Base-by-base conservation (phyloP, 129 eudicot genomes). In the Pittosporum tobira region DNA sequence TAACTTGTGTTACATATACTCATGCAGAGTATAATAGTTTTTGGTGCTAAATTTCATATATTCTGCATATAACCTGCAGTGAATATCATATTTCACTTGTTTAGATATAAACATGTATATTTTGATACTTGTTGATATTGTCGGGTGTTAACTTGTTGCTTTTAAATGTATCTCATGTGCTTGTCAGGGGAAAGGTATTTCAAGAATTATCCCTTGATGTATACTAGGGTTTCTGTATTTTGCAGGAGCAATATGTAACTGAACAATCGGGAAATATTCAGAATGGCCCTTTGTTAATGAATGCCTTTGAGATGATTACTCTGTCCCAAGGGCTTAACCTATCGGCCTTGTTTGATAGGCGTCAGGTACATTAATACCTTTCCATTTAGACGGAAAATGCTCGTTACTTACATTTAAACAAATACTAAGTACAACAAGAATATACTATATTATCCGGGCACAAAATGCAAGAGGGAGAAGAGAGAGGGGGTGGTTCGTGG, bases 291-390 rank as follows among this genome's bases (percentile, higher is more conserved):
- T 62, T 87, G 58, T 75, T 84, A 36, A 93, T 93, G 99, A 93
- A 93, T 69, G 99, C 96, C 16, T 93, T 93, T 87, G 99, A 93
- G 82, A 93, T 93, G 99, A 93, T 93, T 51, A 93, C 96, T 15
- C 84, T 93, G 51, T 93, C 99, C 65, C 99, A 93, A 64, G 99
- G 99, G 61, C 66, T 93, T 40, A 87, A 93, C 58, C 78, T 93
- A 65, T 87, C 99, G 38, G 88, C 94, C 37, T 69, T 93, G 72
- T 93, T 93, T 71, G 99, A 93, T 66, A 74, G 99, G 75, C 84
- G 81, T 20, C 99, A 93, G 99, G 99, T 93, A 84, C 38, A 11
- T 20, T 62, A 27, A 15, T 59, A 22, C 6, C 50, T 47, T 42
- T 38, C 15, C 59, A 20, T 19, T 61, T 52, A 9, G 9, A 37